These are phyloP conservation scores for Drechslerella stenobrocha DNA, from an alignment of 2,329 filamentous ascomycete species.

Conservation along the genomic window DNA sequence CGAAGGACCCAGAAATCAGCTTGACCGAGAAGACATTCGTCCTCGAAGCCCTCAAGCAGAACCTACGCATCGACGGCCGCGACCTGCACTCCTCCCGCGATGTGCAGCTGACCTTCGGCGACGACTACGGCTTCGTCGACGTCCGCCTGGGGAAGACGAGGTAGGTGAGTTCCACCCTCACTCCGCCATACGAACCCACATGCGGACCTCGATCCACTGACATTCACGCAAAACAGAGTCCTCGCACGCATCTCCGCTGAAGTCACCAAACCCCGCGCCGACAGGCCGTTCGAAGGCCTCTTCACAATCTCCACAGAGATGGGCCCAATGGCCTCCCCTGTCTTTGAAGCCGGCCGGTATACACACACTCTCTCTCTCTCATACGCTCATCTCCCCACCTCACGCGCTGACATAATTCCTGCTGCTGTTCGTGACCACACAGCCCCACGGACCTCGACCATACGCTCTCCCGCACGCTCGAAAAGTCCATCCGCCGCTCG, in stretches of 20 bases:
- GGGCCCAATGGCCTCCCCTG: constrained; percentile 85
- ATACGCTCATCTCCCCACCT: too few relatives aligned
- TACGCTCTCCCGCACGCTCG: constrained; percentile 81
- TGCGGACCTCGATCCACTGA: too few relatives aligned
- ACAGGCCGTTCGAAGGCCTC: constrained; percentile 91
- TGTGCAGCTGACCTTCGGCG: constrained; percentile 77
- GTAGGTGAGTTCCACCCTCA: constrained; percentile 59
- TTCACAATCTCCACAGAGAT: constrained; percentile 92
- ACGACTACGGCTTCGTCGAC: constrained; percentile 87
- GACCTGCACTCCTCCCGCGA: constrained; percentile 76
- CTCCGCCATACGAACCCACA: too few relatives aligned
- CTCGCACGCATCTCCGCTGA: constrained; percentile 84
- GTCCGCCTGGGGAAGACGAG: constrained; percentile 87
- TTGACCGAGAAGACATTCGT: constrained; percentile 86
- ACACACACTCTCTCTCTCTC: too few relatives aligned
- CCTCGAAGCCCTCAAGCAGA: constrained; percentile 76
- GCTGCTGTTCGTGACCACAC: too few relatives aligned
- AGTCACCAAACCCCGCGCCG: constrained; percentile 79
- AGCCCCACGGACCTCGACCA: constrained; percentile 81
- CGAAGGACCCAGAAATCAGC: constrained; percentile 87
- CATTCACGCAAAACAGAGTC: too few relatives aligned
- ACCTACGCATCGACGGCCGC: constrained; percentile 81
- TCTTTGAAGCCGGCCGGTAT: constrained; percentile 80
- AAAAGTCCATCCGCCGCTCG: constrained; percentile 90
- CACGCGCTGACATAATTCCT: too few relatives aligned